Conservation (phyloP, 2,329 filamentous ascomycete genomes). For the Raffaelea deltoideospora region DNA sequence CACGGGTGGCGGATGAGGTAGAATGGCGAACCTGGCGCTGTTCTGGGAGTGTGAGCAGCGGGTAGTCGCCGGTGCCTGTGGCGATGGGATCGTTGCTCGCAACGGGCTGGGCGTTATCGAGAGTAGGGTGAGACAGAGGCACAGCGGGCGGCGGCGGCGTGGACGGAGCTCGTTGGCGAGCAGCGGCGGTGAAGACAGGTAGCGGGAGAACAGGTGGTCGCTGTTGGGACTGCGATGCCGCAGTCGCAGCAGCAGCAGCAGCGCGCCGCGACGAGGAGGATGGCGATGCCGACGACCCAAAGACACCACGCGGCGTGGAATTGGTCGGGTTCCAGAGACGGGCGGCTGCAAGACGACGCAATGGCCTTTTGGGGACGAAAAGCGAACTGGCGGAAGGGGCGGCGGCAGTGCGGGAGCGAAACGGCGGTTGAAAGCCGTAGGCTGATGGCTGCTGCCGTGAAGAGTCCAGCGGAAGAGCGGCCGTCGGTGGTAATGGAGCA, state of each 20-base stretch:
- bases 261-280: no score
- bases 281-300: no score
- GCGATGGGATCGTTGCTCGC: conserved; percentile 21
- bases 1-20: conserved; percentile 24
- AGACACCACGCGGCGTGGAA: conserved; percentile 41
- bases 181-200: conserved; percentile 7
- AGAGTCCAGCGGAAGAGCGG: conserved; percentile 10
- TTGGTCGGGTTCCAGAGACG: conserved; percentile 48
- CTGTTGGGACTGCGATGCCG: no score
- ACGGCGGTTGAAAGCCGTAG: conserved; percentile 25
- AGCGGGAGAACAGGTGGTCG: no score
- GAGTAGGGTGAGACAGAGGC: conserved; percentile 28
- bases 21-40: conserved; percentile 30
- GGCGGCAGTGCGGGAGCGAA: conserved; percentile 25
- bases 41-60: conserved; percentile 35
- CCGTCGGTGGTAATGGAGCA: no score
- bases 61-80: conserved; percentile 29
- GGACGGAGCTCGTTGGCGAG: conserved; percentile 31
- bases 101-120: conserved; percentile 17
- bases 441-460: conserved; percentile 12
- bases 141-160: conserved; percentile 37
- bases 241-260: background rate
- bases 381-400: conserved; percentile 12
- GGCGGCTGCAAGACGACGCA: conserved; percentile 27
- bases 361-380: conserved; percentile 9